Evolutionary conservation across 345 rosid species (phyloP).

Genomic region (Adansonia digitata): DNA sequence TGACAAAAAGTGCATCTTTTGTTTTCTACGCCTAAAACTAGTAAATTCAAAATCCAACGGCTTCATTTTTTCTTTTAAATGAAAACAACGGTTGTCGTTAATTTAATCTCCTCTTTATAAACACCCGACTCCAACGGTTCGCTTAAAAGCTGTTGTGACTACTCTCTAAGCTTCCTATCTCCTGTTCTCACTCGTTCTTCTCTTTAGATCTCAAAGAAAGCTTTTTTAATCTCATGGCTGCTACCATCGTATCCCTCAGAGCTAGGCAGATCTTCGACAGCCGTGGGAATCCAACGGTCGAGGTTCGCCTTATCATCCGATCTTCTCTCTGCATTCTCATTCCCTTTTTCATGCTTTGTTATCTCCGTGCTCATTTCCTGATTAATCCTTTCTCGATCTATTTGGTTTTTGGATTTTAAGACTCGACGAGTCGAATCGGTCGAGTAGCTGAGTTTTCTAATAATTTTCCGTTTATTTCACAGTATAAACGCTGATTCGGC

Average conservation of each 20-base stretch:
- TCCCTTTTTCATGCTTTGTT: conserved; percentile 14
- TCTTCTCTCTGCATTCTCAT: background rate
- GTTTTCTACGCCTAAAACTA: too few relatives aligned
- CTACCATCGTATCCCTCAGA: conserved; percentile 52
- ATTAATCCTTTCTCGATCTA: conserved; percentile 11
- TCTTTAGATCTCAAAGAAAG: conserved; percentile 6
- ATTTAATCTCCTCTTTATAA: conserved; percentile 2
- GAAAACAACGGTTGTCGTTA: conserved; percentile 1
- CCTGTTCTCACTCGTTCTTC: background rate
- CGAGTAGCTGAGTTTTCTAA: background rate
- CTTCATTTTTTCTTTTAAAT: background rate
- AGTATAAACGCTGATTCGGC: background rate
- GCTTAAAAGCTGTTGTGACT: too few relatives aligned
- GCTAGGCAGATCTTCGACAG: conserved; percentile 98
- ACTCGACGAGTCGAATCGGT: background rate
- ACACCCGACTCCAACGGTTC: background rate
- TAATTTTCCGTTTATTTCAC: background rate
- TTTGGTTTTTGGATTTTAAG: background rate
- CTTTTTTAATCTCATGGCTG: conserved; percentile 37
- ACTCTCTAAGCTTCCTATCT: background rate
- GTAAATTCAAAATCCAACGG: background rate
- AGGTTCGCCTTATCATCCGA: conserved; percentile 38
- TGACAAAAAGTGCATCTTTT: too few relatives aligned
- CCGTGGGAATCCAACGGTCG: conserved; percentile 98
- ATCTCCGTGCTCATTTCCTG: background rate